Evolutionary conservation across 176 grass and related monocot genomes (phyloP).

Genomic region (Oryza meridionalis): DNA sequence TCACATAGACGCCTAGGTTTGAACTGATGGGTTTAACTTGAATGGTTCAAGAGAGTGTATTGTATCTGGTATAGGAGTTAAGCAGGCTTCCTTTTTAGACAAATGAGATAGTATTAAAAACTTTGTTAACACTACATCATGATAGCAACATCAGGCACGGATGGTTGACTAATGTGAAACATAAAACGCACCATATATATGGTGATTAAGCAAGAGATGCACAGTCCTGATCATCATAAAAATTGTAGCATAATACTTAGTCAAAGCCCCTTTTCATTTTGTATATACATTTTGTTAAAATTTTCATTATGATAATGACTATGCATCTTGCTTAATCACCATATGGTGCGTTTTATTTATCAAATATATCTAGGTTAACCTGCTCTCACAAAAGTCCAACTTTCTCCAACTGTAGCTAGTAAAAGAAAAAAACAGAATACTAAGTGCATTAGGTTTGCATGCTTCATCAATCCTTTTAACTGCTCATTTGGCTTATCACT

Average conservation of each 20-base stretch:
- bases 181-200: neutral
- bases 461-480: neutral
- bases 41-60: neutral
- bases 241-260: neutral
- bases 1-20: neutral
- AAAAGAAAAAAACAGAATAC: neutral
- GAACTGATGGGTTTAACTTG: neutral
- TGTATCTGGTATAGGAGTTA: neutral
- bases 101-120: neutral
- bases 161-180: neutral
- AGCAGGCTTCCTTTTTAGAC: no score
- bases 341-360: neutral
- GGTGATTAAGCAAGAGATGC: neutral
- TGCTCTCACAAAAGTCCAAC: neutral
- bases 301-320: neutral
- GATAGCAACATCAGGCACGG: neutral
- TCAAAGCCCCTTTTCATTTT: neutral
- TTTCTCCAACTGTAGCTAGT: constrained; percentile 16
- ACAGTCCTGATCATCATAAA: neutral
- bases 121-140: neutral
- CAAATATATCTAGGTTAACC: constrained; percentile 11
- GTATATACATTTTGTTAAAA: neutral
- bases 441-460: neutral
- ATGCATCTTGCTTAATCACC: neutral
- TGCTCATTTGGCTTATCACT: constrained; percentile 6